Evolutionary conservation across 805 yeast genomes (phyloP), one percentile per base, ranked within the genome.

Genomic region (Starmerella geochares): DNA sequence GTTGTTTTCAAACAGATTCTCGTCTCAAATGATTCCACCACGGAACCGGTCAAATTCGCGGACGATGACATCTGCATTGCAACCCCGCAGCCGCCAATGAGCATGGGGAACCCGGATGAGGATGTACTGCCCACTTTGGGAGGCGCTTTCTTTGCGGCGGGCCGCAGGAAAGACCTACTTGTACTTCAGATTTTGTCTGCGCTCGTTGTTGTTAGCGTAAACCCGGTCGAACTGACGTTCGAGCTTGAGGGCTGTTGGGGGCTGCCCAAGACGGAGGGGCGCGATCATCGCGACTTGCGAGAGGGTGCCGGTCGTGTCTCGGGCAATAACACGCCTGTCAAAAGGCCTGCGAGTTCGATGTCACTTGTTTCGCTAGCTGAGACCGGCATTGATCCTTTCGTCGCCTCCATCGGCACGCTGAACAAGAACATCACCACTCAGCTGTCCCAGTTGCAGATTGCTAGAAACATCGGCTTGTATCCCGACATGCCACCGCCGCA

Each of bases 201-300:
- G 21, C 52, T 54, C 17, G 29, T 47, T 16, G 32, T 50, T 7
- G 28, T 54, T 4, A 44, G 52, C 3, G 48, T 54, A 14, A 54
- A 54, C 36, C 14, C 35, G 6, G 49, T 54, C 4, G 44, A 46
- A 9, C 31, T n/a, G 17, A 20, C 10, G 17, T 41, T 54, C n/a
- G 57, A 54, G 36, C 43, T 49, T 19, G 56, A 54, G 28, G 58
- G 58, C 25, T 21, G 24, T 3, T 54, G 58, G 58, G 58, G 56
- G 4, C 43, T 54, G 24, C 50, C 56, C 25, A 9, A 17, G 21
- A 19, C 2, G 4, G 42, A 38, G 3, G 20, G 42, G 2, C 40
- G 25, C 16, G 40, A 37, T 9, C 11, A 27, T 8, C 37, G 37
- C 21, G 37, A 33, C 11, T n/a, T 33, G 37, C 37, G 37, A 7